Evolutionary conservation across 352 stramenopile genomes (phyloP).

Genomic region (Aphanomyces invadans): DNA sequence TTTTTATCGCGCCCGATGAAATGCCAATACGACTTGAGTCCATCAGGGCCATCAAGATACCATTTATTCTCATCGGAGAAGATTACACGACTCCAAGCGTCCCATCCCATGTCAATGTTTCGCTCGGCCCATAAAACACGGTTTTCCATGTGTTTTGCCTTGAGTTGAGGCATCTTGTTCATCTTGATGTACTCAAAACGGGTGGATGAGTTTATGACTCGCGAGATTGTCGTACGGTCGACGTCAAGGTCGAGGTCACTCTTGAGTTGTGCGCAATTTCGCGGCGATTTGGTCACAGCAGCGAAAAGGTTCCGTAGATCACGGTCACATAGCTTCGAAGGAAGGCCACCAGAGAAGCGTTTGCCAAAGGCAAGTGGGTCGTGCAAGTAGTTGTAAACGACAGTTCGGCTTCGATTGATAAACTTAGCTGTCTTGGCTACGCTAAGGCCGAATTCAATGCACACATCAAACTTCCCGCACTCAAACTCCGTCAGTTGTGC

Average conservation of each 20-base stretch:
- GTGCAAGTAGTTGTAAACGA: too few relatives aligned
- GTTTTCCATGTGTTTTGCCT: not conserved
- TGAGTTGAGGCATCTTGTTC: not conserved
- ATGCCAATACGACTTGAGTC: not conserved
- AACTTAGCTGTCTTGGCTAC: too few relatives aligned
- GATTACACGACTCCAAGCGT: not conserved
- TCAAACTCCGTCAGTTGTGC: not conserved
- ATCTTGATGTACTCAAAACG: not conserved
- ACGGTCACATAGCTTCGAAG: too few relatives aligned
- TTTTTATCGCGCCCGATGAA: not conserved
- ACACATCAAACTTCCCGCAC: too few relatives aligned
- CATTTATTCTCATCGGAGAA: conserved; percentile 7
- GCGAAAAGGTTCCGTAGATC: too few relatives aligned
- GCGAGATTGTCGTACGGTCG: not conserved
- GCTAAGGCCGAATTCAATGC: too few relatives aligned
- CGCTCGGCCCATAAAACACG: not conserved
- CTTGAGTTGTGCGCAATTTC: not conserved
- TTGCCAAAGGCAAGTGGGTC: too few relatives aligned
- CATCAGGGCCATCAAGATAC: not conserved
- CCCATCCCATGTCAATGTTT: too few relatives aligned
- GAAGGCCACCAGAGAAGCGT: too few relatives aligned
- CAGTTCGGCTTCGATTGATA: too few relatives aligned
- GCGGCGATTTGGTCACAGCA: too few relatives aligned
- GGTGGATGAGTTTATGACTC: not conserved
- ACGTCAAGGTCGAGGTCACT: not conserved